Conservation (phyloP, 2,329 filamentous ascomycete species). For the Sporothrix mexicana region DNA sequence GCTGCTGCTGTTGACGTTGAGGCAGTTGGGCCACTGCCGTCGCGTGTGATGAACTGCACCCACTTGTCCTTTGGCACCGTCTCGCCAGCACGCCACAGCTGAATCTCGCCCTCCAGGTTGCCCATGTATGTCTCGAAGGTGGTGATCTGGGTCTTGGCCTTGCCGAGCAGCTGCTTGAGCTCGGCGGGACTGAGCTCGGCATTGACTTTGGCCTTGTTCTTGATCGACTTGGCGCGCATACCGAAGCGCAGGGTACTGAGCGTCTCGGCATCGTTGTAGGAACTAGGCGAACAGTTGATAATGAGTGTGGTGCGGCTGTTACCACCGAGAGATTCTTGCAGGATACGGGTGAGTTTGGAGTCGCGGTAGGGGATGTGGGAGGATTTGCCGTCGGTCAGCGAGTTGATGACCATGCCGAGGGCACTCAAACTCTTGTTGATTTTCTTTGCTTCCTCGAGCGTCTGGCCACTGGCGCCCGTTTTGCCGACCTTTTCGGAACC, state of each 20-base stretch:
- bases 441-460: slow-evolving; percentile 97
- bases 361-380: slow-evolving; percentile 96
- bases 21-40: slow-evolving; percentile 52
- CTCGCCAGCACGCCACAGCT: slow-evolving; percentile 86
- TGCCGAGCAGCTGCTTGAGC: slow-evolving; percentile 90
- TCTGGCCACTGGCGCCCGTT: slow-evolving; percentile 96
- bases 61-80: slow-evolving; percentile 87
- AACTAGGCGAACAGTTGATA: slow-evolving; percentile 98
- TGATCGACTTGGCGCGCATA: slow-evolving; percentile 96
- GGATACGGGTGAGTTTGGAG: slow-evolving; percentile 94
- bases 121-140: slow-evolving; percentile 88
- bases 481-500: slow-evolving; percentile 99
- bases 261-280: slow-evolving; percentile 96
- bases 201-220: slow-evolving; percentile 99
- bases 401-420: slow-evolving; percentile 98
- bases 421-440: slow-evolving; percentile 99
- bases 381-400: slow-evolving; percentile 95
- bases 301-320: slow-evolving; percentile 98
- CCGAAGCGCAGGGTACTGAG: slow-evolving; percentile 91
- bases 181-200: slow-evolving; percentile 95
- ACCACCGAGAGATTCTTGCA: slow-evolving; percentile 96
- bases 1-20: slow-evolving; percentile 40
- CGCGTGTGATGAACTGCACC: slow-evolving; percentile 69
- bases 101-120: slow-evolving; percentile 82
- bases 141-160: slow-evolving; percentile 86